These are phyloP conservation scores for Alternaria brassicicola DNA, from an alignment of 2,329 filamentous ascomycete genomes.

Conservation along the genomic window DNA sequence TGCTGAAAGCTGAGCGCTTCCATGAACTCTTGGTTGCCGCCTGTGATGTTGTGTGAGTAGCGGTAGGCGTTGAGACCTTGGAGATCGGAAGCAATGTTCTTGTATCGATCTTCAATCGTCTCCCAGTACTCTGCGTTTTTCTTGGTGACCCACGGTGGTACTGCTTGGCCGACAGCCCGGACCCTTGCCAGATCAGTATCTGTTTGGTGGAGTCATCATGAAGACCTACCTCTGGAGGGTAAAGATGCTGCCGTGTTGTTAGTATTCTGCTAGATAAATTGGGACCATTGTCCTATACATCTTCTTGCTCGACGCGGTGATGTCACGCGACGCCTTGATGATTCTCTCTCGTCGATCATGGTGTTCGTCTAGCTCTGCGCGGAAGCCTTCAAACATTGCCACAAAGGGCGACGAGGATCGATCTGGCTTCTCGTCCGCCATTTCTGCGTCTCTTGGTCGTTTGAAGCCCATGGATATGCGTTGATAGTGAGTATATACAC, in stretches of 20 bases:
- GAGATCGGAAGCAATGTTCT: slow-evolving; percentile 72
- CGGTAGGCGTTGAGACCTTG: slow-evolving; percentile 80
- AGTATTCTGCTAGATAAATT: slow-evolving; percentile 11
- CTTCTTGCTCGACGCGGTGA: slow-evolving; percentile 95
- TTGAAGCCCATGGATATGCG: slow-evolving; percentile 35
- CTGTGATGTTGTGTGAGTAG: slow-evolving; percentile 77
- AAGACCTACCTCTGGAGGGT: slow-evolving; percentile 72
- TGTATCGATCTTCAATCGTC: slow-evolving; percentile 74
- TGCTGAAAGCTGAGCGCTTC: slow-evolving; percentile 89
- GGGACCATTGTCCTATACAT: slow-evolving; percentile 65
- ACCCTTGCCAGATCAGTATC: slow-evolving; percentile 57
- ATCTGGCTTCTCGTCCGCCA: slow-evolving; percentile 41
- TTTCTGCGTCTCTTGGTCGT: slow-evolving; percentile 45
- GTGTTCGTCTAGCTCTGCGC: slow-evolving; percentile 88
- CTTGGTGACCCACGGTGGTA: slow-evolving; percentile 72
- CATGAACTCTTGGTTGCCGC: slow-evolving; percentile 89
- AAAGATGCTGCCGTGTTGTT: slow-evolving; percentile 68
- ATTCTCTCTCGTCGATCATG: slow-evolving; percentile 90
- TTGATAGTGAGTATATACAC: slow-evolving; percentile 11
- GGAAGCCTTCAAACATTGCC: slow-evolving; percentile 83
- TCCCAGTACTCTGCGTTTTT: slow-evolving; percentile 72
- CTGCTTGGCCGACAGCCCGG: slow-evolving; percentile 62
- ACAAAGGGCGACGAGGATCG: slow-evolving; percentile 54
- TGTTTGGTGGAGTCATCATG: neutral
- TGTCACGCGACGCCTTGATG: slow-evolving; percentile 88